Conservation (phyloP, 345 rosid species). For the Citrus glauca region DNA sequence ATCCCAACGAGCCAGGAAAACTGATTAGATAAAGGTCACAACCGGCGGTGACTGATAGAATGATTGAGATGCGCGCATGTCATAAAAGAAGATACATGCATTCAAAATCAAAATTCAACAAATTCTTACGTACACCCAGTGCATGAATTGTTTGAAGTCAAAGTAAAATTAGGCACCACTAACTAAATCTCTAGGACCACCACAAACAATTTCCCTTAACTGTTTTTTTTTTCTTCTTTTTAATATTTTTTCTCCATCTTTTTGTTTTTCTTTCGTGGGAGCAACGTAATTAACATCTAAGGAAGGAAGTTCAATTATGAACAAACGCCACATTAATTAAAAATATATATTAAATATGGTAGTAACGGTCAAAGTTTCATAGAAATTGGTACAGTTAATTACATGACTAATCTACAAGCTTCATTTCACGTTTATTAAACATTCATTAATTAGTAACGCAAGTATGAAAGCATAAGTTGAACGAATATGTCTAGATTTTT, state of each 20-base stretch:
- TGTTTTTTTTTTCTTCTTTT: not conserved
- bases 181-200: not conserved
- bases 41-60: not conserved
- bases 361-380: too few species aligned
- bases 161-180: not conserved
- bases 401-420: too few species aligned
- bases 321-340: too few species aligned
- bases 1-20: too few species aligned
- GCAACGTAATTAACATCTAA: not conserved
- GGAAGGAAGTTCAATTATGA: not conserved
- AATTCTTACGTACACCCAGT: not conserved
- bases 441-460: too few species aligned
- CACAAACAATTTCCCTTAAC: not conserved
- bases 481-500: too few species aligned
- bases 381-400: too few species aligned
- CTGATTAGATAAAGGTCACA: not conserved
- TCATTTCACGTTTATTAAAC: too few species aligned
- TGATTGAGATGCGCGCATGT: not conserved
- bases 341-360: too few species aligned
- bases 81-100: not conserved
- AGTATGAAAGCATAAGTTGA: too few species aligned
- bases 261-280: not conserved
- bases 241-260: not conserved
- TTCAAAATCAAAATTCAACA: not conserved
- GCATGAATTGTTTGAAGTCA: not conserved